A percentile compares a stretch with the other conserved stretches of the same genome.
These are phyloP conservation scores for Pseudozyma pruni DNA, from an alignment of 1,284 basidiomycete genomes.

Conservation along the genomic window DNA sequence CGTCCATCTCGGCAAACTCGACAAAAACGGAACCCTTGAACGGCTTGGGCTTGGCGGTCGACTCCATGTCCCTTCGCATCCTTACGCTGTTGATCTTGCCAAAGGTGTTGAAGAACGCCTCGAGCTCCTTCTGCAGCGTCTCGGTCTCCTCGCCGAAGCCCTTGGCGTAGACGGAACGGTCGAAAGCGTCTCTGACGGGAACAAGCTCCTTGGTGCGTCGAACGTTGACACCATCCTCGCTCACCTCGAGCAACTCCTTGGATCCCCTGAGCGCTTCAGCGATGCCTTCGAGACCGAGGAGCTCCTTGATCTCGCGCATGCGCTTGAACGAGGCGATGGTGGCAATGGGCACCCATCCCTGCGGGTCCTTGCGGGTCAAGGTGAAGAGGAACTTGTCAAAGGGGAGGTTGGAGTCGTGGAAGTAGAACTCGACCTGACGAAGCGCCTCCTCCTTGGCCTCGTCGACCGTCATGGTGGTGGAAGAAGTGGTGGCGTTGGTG, in stretches of 20 bases:
- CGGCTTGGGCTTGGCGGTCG: constrained; percentile 72
- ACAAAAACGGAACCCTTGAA: constrained; percentile 97
- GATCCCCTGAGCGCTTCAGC: constrained; percentile 52
- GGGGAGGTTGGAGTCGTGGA: constrained; percentile 86
- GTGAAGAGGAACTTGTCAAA: constrained; percentile 95
- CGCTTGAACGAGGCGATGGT: constrained; percentile 95
- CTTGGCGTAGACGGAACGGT: constrained; percentile 73
- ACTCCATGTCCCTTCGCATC: constrained; percentile 77
- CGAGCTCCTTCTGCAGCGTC: constrained; percentile 79
- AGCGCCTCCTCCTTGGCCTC: constrained; percentile 56
- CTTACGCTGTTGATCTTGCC: constrained; percentile 86
- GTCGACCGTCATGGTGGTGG: constrained; percentile 43
- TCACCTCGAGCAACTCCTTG: constrained; percentile 76
- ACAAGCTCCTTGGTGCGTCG: constrained; percentile 74
- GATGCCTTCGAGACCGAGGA: constrained; percentile 54
- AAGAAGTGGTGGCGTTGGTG: neutral
- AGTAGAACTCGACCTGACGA: constrained; percentile 85
- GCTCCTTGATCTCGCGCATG: constrained; percentile 75
- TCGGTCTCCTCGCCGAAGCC: constrained; percentile 83
- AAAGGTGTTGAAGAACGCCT: constrained; percentile 83
- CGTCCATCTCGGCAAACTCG: constrained; percentile 82
- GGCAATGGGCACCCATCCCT: constrained; percentile 88
- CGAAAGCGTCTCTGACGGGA: constrained; percentile 60
- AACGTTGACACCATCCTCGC: constrained; percentile 79
- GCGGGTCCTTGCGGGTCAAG: constrained; percentile 61